Evolutionary conservation across 1,139 yeast genomes (phyloP).

Genomic region (Candida sp.): DNA sequence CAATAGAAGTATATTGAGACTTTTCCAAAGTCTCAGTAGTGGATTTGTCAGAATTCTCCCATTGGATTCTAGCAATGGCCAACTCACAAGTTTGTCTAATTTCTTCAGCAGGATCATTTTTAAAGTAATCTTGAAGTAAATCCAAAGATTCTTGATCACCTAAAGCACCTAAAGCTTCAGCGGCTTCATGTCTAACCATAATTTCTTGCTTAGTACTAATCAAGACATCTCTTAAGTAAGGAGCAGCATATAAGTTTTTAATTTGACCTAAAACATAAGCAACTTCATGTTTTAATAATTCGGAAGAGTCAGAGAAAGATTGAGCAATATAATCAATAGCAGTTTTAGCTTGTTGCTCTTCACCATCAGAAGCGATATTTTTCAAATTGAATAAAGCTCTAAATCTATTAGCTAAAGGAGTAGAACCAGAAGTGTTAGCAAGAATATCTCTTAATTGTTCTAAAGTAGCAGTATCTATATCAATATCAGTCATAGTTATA

Average conservation of each 20-base stretch:
- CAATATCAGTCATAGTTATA: conserved; percentile 18
- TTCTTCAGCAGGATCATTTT: conserved; percentile 78
- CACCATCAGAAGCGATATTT: conserved; percentile 69
- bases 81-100: conserved; percentile 97
- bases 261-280: conserved; percentile 99
- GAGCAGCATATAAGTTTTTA: conserved; percentile 74
- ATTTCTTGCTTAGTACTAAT: conserved; percentile 68
- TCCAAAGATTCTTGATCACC: conserved; percentile 78
- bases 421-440: conserved; percentile 59
- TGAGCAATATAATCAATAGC: conserved; percentile 88
- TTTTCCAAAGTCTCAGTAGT: conserved; percentile 70
- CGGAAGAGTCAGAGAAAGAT: conserved; percentile 79
- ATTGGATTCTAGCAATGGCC: conserved; percentile 90
- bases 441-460: conserved; percentile 73
- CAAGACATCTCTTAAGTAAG: conserved; percentile 70
- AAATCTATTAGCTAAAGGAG: conserved; percentile 79
- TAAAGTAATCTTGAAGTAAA: conserved; percentile 58
- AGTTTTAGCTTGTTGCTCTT: conserved; percentile 45
- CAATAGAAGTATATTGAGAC: conserved; percentile 83
- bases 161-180: conserved; percentile 96
- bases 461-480: conserved; percentile 51
- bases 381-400: conserved; percentile 92
- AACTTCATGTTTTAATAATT: conserved; percentile 93
- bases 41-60: conserved; percentile 90
- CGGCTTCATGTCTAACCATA: conserved; percentile 99